phyloP scores from a whole-genome alignment of 1,139 yeast species.

The Saccharomyces pastorianus region DNA sequence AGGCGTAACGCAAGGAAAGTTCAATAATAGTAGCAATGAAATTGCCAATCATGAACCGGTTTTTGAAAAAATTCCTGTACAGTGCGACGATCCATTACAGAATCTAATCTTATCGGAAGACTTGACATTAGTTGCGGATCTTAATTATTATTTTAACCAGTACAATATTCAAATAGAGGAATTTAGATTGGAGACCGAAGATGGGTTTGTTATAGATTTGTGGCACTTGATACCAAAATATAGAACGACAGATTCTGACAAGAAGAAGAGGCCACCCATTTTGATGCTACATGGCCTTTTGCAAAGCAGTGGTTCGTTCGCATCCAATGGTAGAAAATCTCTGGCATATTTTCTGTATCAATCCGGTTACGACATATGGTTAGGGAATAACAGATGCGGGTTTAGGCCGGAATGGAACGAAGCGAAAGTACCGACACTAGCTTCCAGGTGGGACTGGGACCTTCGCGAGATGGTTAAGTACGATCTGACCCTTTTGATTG shows the following conservation, averaged over 20 bases:
- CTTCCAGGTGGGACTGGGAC: conserved; percentile 74
- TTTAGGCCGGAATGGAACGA: conserved; percentile 54
- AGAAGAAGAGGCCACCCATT: conserved; percentile 44
- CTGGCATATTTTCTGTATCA: conserved; percentile 56
- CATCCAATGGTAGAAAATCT: conserved; percentile 70
- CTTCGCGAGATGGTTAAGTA: conserved; percentile 66
- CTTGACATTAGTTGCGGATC: conserved; percentile 37
- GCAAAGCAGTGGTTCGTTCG: conserved; percentile 78
- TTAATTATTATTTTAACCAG: conserved; percentile 58
- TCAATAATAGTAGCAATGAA: neutral
- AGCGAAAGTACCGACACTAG: conserved; percentile 25
- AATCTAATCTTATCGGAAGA: conserved; percentile 25
- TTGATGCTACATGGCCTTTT: conserved; percentile 77
- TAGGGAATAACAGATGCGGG: conserved; percentile 87
- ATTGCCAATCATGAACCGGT: neutral
- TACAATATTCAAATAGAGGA: conserved; percentile 54
- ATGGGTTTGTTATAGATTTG: conserved; percentile 63
- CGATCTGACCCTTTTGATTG: conserved; percentile 69
- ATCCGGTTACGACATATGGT: conserved; percentile 81
- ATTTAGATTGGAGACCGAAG: conserved; percentile 59
- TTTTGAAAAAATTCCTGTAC: neutral
- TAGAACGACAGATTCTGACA: conserved; percentile 28
- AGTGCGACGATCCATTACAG: conserved; percentile 16
- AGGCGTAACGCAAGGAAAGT: neutral
- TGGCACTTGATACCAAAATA: conserved; percentile 49